These are phyloP conservation scores for Emergomyces africanus DNA, from an alignment of 2,329 filamentous ascomycete species.

Conservation along the genomic window DNA sequence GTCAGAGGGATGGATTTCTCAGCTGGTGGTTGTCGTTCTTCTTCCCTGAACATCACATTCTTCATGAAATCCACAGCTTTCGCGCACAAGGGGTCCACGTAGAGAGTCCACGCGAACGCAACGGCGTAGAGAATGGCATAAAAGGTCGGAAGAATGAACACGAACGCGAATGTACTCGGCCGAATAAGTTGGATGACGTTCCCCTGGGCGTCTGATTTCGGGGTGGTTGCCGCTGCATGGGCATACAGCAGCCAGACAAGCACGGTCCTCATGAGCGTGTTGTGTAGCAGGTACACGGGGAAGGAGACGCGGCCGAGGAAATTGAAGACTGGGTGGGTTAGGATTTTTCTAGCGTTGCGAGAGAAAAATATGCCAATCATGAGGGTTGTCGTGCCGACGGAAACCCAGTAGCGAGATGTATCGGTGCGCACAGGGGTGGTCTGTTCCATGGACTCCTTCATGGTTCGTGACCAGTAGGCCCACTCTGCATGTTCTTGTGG, in stretches of 20 bases:
- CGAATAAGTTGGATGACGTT: conserved; percentile 3
- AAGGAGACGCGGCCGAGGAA: conserved; percentile 18
- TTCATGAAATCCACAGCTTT: conserved; percentile 9
- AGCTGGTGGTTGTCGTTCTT: conserved; percentile 1
- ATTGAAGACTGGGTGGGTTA: conserved; percentile 14
- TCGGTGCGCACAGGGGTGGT: conserved; percentile 14
- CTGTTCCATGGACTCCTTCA: conserved; percentile 7
- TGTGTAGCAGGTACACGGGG: conserved; percentile 19
- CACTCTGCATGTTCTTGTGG: conserved; percentile 15
- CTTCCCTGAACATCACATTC: conserved; percentile 9
- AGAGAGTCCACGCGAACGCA: conserved; percentile 9
- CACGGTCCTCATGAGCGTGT: conserved; percentile 16
- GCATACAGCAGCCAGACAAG: conserved; percentile 16
- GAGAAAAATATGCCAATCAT: conserved; percentile 17
- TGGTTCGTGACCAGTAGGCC: conserved; percentile 13
- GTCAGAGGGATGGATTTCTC: conserved; percentile 9
- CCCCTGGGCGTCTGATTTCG: conserved; percentile 7
- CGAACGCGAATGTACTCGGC: conserved; percentile 5
- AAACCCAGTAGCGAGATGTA: conserved; percentile 14
- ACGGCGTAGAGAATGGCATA: conserved; percentile 9
- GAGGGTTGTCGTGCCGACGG: conserved; percentile 14
- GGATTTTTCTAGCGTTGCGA: conserved; percentile 9
- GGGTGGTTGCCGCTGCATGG: conserved; percentile 2
- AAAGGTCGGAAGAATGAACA: conserved; percentile 11
- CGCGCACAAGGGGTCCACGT: conserved; percentile 10